phyloP scores from a whole-genome alignment of 805 yeast species.

The Candida sonorensis region DNA sequence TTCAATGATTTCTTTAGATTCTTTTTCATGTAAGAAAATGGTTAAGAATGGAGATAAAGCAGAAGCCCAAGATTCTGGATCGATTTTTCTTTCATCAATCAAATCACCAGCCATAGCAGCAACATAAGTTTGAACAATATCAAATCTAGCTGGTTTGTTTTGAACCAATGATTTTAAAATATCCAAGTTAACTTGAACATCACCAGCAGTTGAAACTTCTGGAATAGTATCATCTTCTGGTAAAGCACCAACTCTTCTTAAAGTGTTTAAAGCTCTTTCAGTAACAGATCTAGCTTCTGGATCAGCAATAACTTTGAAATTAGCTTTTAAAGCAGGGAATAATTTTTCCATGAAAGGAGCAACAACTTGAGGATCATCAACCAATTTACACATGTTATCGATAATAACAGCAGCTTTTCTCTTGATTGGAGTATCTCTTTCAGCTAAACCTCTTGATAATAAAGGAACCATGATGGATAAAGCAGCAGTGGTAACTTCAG shows the following conservation, averaged over 20 bases:
- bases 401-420: conserved; percentile 99
- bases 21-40: conserved; percentile 88
- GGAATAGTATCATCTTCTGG: conserved; percentile 86
- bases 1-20: conserved; percentile 85
- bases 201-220: conserved; percentile 99
- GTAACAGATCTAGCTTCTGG: conserved; percentile 99
- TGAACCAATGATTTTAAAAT: conserved; percentile 71
- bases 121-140: conserved; percentile 68
- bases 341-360: conserved; percentile 97
- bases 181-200: conserved; percentile 75
- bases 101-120: conserved; percentile 98
- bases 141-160: conserved; percentile 72
- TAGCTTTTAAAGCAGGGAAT: conserved; percentile 92
- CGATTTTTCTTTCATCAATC: conserved; percentile 95
- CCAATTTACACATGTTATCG: conserved; percentile 99
- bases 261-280: conserved; percentile 91
- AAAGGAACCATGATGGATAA: conserved; percentile 99
- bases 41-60: conserved; percentile 91
- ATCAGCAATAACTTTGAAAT: conserved; percentile 96
- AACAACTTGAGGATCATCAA: conserved; percentile 99
- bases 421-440: conserved; percentile 99
- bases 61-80: conserved; percentile 86
- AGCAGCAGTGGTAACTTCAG: conserved; percentile 99
- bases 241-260: conserved; percentile 98
- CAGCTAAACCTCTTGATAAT: conserved; percentile 98